phyloP scores from a whole-genome alignment of 192 early-diverging fungal species.

The Coemansia sp. region DNA sequence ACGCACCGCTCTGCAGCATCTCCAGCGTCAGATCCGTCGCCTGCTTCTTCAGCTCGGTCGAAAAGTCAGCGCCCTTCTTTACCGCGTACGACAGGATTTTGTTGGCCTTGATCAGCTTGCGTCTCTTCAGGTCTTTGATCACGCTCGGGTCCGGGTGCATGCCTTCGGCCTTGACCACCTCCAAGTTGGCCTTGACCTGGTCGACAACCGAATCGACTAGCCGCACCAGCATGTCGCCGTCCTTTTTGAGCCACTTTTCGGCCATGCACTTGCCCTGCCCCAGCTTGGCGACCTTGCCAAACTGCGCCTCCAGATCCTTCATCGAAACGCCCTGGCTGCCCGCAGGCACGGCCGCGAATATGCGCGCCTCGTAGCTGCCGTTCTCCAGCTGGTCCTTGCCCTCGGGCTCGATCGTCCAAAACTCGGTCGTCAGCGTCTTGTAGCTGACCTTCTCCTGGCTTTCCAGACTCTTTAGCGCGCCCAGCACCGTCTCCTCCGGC shows the following conservation, averaged over 20 bases:
- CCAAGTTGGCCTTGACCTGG: constrained; percentile 72
- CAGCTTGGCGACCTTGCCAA: constrained; percentile 78
- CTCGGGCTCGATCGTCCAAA: constrained; percentile 83
- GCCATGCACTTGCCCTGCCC: constrained; percentile 95
- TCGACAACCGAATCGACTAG: constrained; percentile 78
- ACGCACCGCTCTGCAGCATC: constrained; percentile 87
- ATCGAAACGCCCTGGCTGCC: constrained; percentile 78
- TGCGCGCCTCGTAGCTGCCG: constrained; percentile 90
- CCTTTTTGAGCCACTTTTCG: constrained; percentile 97
- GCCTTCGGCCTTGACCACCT: constrained; percentile 61
- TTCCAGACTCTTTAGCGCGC: constrained; percentile 79
- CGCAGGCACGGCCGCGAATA: constrained; percentile 82
- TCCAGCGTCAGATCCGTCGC: constrained; percentile 92
- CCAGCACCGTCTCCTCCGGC: constrained; percentile 66
- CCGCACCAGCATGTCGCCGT: constrained; percentile 66
- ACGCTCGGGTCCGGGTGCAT: constrained; percentile 61
- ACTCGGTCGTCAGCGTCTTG: constrained; percentile 70
- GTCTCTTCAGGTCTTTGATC: constrained; percentile 72
- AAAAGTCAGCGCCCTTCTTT: constrained; percentile 83
- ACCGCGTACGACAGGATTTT: constrained; percentile 80
- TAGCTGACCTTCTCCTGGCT: constrained; percentile 87
- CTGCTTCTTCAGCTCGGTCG: constrained; percentile 79
- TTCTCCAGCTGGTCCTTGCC: constrained; percentile 77
- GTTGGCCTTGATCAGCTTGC: constrained; percentile 66
- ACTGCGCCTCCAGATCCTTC: constrained; percentile 71